Evolutionary conservation across 1,284 basidiomycete genomes (phyloP), one percentile per base, ranked within the genome.

Genomic region (Irpex sp.): DNA sequence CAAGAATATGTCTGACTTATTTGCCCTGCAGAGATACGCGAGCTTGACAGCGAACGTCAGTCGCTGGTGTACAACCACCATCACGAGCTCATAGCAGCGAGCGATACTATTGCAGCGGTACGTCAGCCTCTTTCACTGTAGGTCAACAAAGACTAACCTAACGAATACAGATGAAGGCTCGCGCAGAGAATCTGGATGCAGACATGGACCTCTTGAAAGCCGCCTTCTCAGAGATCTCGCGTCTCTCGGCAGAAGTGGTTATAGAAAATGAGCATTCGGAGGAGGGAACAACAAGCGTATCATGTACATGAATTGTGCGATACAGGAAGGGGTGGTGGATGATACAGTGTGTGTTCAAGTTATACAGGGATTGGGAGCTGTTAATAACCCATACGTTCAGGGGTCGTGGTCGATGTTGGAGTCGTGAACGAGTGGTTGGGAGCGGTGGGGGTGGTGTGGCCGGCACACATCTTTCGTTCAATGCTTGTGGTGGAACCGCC

Each of bases 1-100:
- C 31, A 40, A 15, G 34, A 26, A 15, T 40, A 37, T 9, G 4
- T 21, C 15, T 31, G 56, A 36, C 19, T 40, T 21, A 34, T 44
- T 4, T 4, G 11, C 15, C 3, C 40, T 3, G 34, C 58, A 92
- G 93, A 96, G 75, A 96, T 97, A 64, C 83, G 92, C 52, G 86
- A 96, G 67, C 78, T 97, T 4, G 93, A 96, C 64, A 88, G 91
- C 68, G 94, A 96, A 72, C 82, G 93, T 37, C 95, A 97, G 73
- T 92, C 91, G 19, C 79, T 97, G 47, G 95, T 97, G 3, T 97
- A 97, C 74, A 96, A 97, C 69, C 94, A 97, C 70, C 94, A 97
- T 71, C 94, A 96, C 68, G 94, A 97, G 71, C 86, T 97, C 19
- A 95, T 97, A 57, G 91, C 92, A 1, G 95, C 94, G 1, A 93